Evolutionary conservation across 2,329 filamentous ascomycete species (phyloP).

Genomic region (Sclerotinia glacialis): DNA sequence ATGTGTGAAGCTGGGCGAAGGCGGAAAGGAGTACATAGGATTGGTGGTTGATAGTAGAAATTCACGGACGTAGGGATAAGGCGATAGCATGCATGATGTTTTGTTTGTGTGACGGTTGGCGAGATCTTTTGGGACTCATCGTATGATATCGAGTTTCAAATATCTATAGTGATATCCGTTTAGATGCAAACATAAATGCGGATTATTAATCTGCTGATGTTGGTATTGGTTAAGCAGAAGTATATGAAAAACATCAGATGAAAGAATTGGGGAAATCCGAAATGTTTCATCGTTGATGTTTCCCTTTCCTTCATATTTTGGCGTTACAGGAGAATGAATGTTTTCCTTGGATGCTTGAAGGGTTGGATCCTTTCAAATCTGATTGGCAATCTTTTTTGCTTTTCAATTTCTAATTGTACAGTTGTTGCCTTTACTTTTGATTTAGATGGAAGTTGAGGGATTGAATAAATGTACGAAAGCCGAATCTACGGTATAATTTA

Average conservation of each 20-base stretch:
- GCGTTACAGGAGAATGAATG: background rate
- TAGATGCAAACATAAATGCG: background rate
- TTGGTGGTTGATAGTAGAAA: background rate
- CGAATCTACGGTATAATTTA: too few species aligned
- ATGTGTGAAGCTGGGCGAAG: background rate
- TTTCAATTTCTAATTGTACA: background rate
- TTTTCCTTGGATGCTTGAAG: constrained; percentile 7
- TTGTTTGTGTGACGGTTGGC: constrained; percentile 1
- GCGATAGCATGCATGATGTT: background rate
- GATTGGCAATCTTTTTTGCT: background rate
- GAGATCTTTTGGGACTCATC: constrained; percentile 14
- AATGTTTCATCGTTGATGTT: constrained; percentile 9
- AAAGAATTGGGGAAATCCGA: background rate
- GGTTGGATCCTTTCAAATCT: background rate
- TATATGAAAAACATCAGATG: background rate
- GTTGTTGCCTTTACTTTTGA: background rate
- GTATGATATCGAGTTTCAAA: constrained; percentile 11
- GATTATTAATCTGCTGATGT: background rate
- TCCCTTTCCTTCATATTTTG: background rate
- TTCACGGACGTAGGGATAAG: background rate
- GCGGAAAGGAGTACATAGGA: background rate
- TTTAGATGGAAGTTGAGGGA: background rate
- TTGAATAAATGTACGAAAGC: background rate
- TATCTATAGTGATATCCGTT: background rate
- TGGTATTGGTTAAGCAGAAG: background rate